Base-by-base conservation (phyloP, 345 rosid species). In the Hibiscus syriacus region DNA sequence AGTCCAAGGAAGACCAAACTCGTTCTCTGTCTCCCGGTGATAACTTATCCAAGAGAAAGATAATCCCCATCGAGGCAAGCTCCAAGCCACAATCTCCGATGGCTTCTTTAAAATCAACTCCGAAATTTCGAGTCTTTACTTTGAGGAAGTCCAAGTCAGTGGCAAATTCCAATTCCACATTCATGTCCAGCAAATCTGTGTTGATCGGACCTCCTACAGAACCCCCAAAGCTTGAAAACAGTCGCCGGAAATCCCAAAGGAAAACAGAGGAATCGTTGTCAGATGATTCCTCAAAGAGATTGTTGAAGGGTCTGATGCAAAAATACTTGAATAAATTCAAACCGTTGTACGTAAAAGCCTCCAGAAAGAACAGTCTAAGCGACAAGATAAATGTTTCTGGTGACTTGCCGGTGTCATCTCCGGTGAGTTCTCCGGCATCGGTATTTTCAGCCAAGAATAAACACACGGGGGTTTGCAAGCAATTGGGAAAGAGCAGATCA, bases 401-500 rank as follows among this genome's bases (percentile, higher is more conserved):
- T 7, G 83, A 70, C 26, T 41, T 71, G 27, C 3, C 75, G 1
- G 60, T 64, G 29, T 22, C 72, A n/a, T 85, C 89, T 2, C 83
- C 83, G 11, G 68, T 78, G 32, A 70, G 86, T 2, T 86, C 87
- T 25, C 85, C 88, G 36, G 79, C 74, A 19, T 20, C 69, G n/a
- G 14, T 58, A 22, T 29, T 26, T 39, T 74, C 81, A 1, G 64
- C 74, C 2, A 81, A 72, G 30, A 84, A 80, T 50, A 85, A 80
- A 53, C 88, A 83, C 23, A 82, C 75, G 36, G 83, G 60, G 36
- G 82, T 73, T 38, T 70, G 74, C 53, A 80, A 73, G 73, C 88
- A 80, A 14, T 79, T 95, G 71, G 89, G 88, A 58, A 95, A 92
- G 78, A 91, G 98, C 67, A 73, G 87, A 46, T 86, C 91, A 38